Evolutionary conservation across 2,329 filamentous ascomycete species (phyloP).

Genomic region (Stachybotrys elegans): DNA sequence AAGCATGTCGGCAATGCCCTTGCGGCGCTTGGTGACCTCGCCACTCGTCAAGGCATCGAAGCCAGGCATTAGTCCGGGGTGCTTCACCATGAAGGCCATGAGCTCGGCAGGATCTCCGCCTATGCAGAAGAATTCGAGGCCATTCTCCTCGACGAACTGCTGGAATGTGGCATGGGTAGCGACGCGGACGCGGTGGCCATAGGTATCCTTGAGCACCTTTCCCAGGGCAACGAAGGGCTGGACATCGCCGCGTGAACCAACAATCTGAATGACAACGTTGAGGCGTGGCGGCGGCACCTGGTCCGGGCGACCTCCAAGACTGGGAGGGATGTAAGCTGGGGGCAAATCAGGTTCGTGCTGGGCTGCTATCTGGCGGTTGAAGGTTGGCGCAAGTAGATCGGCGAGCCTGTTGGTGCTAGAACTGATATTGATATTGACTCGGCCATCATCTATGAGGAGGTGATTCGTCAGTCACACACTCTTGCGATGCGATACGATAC

Average conservation of each 20-base stretch:
- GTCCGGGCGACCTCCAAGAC: conserved; percentile 57
- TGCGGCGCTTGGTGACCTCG: conserved; percentile 69
- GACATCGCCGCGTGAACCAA: conserved; percentile 69
- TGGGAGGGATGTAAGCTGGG: conserved; percentile 68
- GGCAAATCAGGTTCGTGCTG: conserved; percentile 47
- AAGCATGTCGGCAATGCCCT: conserved; percentile 74
- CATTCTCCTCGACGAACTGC: conserved; percentile 63
- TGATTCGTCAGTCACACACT: neutral
- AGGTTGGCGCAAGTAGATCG: conserved; percentile 60
- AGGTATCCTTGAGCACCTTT: conserved; percentile 56
- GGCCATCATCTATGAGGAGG: conserved; percentile 57
- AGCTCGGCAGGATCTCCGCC: conserved; percentile 71
- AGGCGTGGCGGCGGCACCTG: conserved; percentile 53
- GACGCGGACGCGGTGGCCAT: conserved; percentile 67
- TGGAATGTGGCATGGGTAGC: conserved; percentile 69
- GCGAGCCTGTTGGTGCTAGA: conserved; percentile 63
- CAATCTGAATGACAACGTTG: conserved; percentile 71
- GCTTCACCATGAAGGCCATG: conserved; percentile 90
- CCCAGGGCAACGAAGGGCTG: conserved; percentile 71
- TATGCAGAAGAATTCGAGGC: conserved; percentile 70
- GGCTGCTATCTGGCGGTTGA: conserved; percentile 51
- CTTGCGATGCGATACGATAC: too few species aligned
- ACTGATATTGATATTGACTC: conserved; percentile 75
- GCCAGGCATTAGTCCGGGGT: conserved; percentile 79
- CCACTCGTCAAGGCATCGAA: conserved; percentile 72